Evolutionary conservation across 164 flowering plant genomes (phyloP), one percentile per base, ranked within the genome.

Genomic region (Vitis amurensis): DNA sequence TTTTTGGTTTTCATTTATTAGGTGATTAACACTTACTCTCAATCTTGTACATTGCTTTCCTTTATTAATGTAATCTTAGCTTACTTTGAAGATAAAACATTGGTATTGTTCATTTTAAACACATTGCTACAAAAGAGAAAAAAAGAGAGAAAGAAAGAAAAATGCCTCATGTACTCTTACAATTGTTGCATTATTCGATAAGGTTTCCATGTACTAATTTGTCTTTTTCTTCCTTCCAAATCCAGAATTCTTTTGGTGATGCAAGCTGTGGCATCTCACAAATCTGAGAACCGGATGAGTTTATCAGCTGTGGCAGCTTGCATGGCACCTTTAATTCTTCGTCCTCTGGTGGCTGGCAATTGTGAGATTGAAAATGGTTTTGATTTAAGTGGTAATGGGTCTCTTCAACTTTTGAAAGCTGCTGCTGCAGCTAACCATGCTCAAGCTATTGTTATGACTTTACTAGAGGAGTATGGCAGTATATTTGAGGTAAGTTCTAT

Each of bases 401-500:
- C 99, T 75, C 63, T 79, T 69, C 99, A 96, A 79, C 95, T 96
- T 74, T 65, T 96, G 72, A 89, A 88, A 81, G 99, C 99, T 61
- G 99, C 99, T 62, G 97, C 97, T 66, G 99, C 99, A 72, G 99
- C 99, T 63, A 96, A 96, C 83, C 97, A 93, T 83, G 99, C 99
- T 75, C 99, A 93, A 80, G 91, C 97, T 72, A 96, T 96, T 74
- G 84, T 84, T 53, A 89, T 89, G 60, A 92, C 93, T 55, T 79
- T 96, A 55, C 70, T 96, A 58, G 99, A 96, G 76, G 97, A 92
- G 74, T 93, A 87, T 74, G 81, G 87, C 17, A 86, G 73, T 5
- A 86, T 96, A 73, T 96, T 96, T 83, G 92, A 84, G 83, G 99
- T 93, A 86, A 79, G 89, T 50, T 63, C 37, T 62, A 16, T 48